Evolutionary conservation across 2,329 filamentous ascomycete species (phyloP), one percentile per base, ranked within the genome.

Genomic region (Nemania sp.): DNA sequence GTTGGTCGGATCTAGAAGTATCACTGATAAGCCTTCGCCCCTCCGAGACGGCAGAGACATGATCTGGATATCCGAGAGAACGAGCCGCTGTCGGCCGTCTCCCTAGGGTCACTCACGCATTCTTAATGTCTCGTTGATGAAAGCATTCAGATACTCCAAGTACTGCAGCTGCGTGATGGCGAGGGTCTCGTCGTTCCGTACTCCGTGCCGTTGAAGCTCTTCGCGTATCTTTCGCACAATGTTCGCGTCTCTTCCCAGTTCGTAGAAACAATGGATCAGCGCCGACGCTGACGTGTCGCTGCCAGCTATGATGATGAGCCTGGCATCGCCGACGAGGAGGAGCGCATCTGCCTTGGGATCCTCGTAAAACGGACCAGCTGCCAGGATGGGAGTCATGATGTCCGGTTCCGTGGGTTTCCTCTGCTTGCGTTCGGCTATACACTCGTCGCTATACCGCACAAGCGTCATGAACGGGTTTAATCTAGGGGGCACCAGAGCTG

Each of bases 111-210:
- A 63, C 60, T 59, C 40, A 63, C 60, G 50, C 56, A 66, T 59
- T 21, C 64, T 42, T 15, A 66, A n/a, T 11, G 64, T 65, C 54
- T 66, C 64, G 45, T 65, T 56, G 45, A 66, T 63, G 34, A 66
- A 59, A 20, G 54, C 64, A 43, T 63, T 65, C 54, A 66, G 32
- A 17, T 60, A 65, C 17, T 54, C 21, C 47, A 63, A 17, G 32
- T 52, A 52, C 48, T 63, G 57, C 15, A 65, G 45, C 37, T 48
- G 46, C 15, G 54, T 51, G 42, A 66, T 42, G 34, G 34, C 51
- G n/a, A 65, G 47, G 29, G 25, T 58, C 32, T 57, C 54, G 48
- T 63, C 64, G 25, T 59, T 60, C 15, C 51, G 34, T 21, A 66
- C 57, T 7, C 47, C 46, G 13, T 63, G 35, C 32, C 52, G 57